Evolutionary conservation across 1,139 yeast genomes (phyloP), one percentile per base, ranked within the genome.

Genomic region (Taphrina communis): DNA sequence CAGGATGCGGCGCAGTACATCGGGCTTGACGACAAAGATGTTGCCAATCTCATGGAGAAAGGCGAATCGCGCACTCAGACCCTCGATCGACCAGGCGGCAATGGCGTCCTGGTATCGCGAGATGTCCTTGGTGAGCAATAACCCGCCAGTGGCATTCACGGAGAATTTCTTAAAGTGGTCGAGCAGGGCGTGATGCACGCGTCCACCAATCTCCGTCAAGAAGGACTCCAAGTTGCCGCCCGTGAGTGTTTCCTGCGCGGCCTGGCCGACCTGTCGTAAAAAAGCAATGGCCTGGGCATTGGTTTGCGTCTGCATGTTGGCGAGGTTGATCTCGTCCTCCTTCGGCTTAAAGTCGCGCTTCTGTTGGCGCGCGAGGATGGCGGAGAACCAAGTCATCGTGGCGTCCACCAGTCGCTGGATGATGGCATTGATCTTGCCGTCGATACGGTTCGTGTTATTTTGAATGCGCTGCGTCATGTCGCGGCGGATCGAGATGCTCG

Each of bases 1-100:
- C 1, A 93, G 86, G 75, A 93, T 83, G 0, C 96, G 89, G 72
- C 87, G 87, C 71, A 93, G 81, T 74, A 90, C 84, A 65, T 85
- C 87, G 0, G 88, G 86, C 60, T 79, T 77, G 36, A 69, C 96
- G 0, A 96, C 89, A 76, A 88, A 93, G 72, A 93, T 80, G 75
- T 90, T 91, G 50, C 95, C 93, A 71, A 93, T 85, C 73, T 92
- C 97, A 75, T 91, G 87, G 72, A 93, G 80, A 11, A 91, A 82
- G 65, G 85, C 86, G 79, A 89, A 91, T 68, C 85, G 84, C 53
- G 86, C 89, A n/a, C 88, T 82, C 51, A 92, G 80, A 67, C 85
- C 87, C 1, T 83, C 82, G 39, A 89, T 81, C 6, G 81, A 82
- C 94, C 96, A 90, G 59, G 80, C 82, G 71, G 88, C 95, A 66